Conservation (phyloP, 768 basidiomycete species). For the Mycena leptocephala region DNA sequence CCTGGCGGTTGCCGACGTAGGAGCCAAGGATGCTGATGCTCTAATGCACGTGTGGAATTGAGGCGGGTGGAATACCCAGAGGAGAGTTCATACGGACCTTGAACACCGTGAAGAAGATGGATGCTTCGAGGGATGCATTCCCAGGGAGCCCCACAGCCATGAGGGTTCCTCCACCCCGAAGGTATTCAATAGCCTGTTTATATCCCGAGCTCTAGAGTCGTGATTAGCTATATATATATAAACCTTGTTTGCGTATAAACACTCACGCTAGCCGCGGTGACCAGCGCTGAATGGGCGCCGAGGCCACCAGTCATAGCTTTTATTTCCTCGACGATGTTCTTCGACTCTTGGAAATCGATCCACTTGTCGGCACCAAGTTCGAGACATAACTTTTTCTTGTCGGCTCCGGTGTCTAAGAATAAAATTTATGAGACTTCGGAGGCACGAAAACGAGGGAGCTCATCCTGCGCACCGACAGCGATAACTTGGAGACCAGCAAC, state of each 20-base stretch:
- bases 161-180: slow-evolving; percentile 80
- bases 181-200: slow-evolving; percentile 79
- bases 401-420: slow-evolving; percentile 78
- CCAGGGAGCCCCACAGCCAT: slow-evolving; percentile 88
- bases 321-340: slow-evolving; percentile 79
- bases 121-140: slow-evolving; percentile 69
- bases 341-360: slow-evolving; percentile 83
- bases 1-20: slow-evolving; percentile 83
- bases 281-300: slow-evolving; percentile 82
- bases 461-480: slow-evolving; percentile 67
- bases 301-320: slow-evolving; percentile 73
- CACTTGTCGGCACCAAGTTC: slow-evolving; percentile 81
- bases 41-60: slow-evolving; percentile 35
- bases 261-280: slow-evolving; percentile 71
- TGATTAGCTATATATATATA: not conserved
- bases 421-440: not conserved
- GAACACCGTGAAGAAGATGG: slow-evolving; percentile 82
- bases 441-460: not conserved
- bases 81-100: slow-evolving; percentile 55
- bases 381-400: slow-evolving; percentile 76
- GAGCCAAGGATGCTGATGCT: slow-evolving; percentile 72
- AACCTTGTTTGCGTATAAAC: not conserved
- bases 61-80: not conserved
- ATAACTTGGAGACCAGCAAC: slow-evolving; percentile 86
- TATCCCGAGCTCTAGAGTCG: slow-evolving; percentile 56